Conservation (phyloP, 1,284 basidiomycete genomes). For the Thecaphora thlaspeos region DNA sequence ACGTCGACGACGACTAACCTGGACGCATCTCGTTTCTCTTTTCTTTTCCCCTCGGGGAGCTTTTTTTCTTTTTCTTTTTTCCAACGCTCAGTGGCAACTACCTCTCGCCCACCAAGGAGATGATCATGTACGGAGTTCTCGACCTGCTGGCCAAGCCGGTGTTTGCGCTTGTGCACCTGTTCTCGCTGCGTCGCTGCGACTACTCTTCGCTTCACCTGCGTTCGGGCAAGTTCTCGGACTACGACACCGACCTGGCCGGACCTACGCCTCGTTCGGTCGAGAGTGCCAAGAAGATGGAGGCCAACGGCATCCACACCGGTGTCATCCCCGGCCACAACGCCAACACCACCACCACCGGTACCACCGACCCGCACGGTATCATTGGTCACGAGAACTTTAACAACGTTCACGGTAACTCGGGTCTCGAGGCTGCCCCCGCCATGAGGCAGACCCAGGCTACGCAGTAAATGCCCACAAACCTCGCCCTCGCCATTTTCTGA, state of each 20-base stretch:
- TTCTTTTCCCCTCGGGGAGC: conserved; percentile 8
- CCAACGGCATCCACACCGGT: neutral
- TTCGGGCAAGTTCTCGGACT: conserved; percentile 45
- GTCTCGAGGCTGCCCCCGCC: conserved; percentile 19
- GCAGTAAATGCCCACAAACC: conserved; percentile 28
- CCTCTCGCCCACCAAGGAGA: conserved; percentile 61
- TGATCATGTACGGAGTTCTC: conserved; percentile 65
- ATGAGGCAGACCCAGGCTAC: conserved; percentile 22
- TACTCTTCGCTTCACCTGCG: conserved; percentile 40
- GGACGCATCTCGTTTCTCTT: neutral
- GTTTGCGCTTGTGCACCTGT: conserved; percentile 50
- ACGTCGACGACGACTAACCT: conserved; percentile 1
- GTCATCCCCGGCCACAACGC: conserved; percentile 5
- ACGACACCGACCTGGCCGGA: conserved; percentile 15
- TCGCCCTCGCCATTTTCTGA: too few relatives aligned
- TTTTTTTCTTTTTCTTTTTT: conserved; percentile 64
- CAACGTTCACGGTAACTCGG: too few relatives aligned
- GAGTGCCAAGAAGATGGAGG: conserved; percentile 22
- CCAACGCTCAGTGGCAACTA: conserved; percentile 63
- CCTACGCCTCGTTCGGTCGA: conserved; percentile 14
- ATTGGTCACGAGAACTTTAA: too few relatives aligned
- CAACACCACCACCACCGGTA: conserved; percentile 1
- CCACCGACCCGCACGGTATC: too few relatives aligned
- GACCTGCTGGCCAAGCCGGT: conserved; percentile 64
- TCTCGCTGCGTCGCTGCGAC: conserved; percentile 35